A percentile compares a stretch with the other conserved stretches of the same genome.
These are phyloP conservation scores for Sphagnum contortum DNA, from an alignment of 225 moss, liverwort and hornwort genomes.

Conservation along the genomic window DNA sequence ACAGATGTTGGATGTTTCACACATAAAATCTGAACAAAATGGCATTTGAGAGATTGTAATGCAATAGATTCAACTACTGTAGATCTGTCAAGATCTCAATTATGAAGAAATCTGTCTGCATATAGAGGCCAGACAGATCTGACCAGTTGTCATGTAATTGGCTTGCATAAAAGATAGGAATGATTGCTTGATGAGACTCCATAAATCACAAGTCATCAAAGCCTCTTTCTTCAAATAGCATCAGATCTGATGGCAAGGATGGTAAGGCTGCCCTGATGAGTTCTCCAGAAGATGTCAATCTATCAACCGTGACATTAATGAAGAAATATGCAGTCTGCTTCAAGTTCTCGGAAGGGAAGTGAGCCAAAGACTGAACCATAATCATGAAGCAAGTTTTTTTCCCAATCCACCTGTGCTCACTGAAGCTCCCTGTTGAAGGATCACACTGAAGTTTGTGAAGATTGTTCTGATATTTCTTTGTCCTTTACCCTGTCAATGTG, in stretches of 20 bases:
- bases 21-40: no score
- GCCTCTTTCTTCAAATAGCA: constrained; percentile 46
- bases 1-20: no score
- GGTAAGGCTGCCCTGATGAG: constrained; percentile 19
- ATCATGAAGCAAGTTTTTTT: constrained; percentile 33
- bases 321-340: constrained; percentile 39
- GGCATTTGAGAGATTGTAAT: no score
- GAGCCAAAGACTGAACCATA: constrained; percentile 53
- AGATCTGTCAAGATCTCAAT: no score
- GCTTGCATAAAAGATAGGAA: constrained; percentile 55
- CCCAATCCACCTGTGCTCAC: constrained; percentile 32
- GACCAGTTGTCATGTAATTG: constrained; percentile 56
- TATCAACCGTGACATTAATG: constrained; percentile 39
- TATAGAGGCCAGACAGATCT: background rate
- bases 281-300: constrained; percentile 13
- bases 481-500: constrained; percentile 24
- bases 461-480: constrained; percentile 21
- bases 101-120: no score
- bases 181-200: constrained; percentile 56
- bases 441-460: constrained; percentile 29
- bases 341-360: constrained; percentile 41
- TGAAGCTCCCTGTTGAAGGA: constrained; percentile 26
- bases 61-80: no score
- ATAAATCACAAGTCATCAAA: constrained; percentile 35
- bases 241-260: constrained; percentile 46